Conservation (phyloP, 148 eudicot genomes). For the Spergularia bocconei region DNA sequence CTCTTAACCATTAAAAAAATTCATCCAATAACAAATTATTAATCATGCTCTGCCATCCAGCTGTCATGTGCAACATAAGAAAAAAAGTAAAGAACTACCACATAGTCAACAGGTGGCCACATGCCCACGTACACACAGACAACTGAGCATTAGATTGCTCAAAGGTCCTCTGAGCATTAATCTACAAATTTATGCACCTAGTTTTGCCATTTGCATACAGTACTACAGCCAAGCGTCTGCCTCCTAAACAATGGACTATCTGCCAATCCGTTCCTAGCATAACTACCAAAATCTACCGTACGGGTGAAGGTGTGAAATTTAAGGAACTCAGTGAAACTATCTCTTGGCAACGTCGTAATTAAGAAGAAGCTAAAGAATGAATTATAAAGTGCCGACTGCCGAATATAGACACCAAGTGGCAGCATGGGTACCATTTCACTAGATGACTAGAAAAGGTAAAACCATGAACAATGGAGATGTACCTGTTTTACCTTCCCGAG, state of each 20-base stretch:
- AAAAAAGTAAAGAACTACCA: neutral
- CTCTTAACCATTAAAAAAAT: too few species aligned
- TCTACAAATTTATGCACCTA: neutral
- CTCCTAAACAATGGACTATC: too few species aligned
- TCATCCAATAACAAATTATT: too few species aligned
- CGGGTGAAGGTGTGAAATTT: too few species aligned
- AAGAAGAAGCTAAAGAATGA: neutral
- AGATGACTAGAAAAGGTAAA: neutral
- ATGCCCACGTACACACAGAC: neutral
- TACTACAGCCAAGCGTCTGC: too few species aligned
- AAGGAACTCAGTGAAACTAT: too few species aligned
- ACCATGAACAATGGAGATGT: neutral
- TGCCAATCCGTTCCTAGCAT: too few species aligned
- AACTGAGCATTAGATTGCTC: neutral
- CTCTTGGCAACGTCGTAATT: neutral
- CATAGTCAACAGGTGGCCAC: neutral
- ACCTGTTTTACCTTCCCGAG: slow-evolving; percentile 53
- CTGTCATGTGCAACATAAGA: neutral
- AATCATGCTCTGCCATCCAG: too few species aligned
- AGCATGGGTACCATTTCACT: neutral
- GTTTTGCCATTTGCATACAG: neutral
- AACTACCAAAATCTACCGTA: too few species aligned
- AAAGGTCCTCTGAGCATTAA: neutral
- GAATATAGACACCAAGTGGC: neutral
- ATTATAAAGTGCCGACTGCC: neutral